Evolutionary conservation across 2,329 filamentous ascomycete genomes (phyloP).

Genomic region (Scopulariopsis brevicaulis): DNA sequence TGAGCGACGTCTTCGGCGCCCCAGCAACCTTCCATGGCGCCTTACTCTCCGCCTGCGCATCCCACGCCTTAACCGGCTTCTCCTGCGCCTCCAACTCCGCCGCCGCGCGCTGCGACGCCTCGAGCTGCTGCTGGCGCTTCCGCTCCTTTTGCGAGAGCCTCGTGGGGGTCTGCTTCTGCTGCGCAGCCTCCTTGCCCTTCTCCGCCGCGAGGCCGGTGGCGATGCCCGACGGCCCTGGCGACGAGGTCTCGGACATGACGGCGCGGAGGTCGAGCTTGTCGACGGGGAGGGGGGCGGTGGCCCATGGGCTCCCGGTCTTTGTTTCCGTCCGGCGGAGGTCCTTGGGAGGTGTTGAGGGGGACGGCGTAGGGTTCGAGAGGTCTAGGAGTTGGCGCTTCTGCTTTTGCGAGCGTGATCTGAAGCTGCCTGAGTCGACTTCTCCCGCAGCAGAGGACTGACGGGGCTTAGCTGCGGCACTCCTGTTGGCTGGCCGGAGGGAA

Average conservation of each 20-base stretch:
- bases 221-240: constrained; percentile 32
- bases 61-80: constrained; percentile 31
- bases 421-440: not conserved
- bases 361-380: not conserved
- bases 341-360: not conserved
- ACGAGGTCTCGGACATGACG: constrained; percentile 55
- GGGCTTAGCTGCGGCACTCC: not conserved
- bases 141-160: constrained; percentile 89
- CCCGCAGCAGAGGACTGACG: too few relatives aligned
- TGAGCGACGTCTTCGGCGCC: constrained; percentile 35
- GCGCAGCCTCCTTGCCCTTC: constrained; percentile 25
- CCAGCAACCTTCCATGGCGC: constrained; percentile 56
- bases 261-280: constrained; percentile 63
- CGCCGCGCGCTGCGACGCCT: constrained; percentile 33
- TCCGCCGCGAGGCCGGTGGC: constrained; percentile 40
- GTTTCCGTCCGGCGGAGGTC: not conserved
- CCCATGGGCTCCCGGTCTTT: constrained; percentile 34
- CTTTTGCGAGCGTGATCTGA: not conserved
- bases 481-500: not conserved
- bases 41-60: constrained; percentile 25
- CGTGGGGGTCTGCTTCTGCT: constrained; percentile 27
- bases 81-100: constrained; percentile 18
- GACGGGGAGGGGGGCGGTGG: constrained; percentile 35
- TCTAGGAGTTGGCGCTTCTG: constrained; percentile 1
- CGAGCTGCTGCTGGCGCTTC: constrained; percentile 68